Base-by-base conservation (phyloP, 1,284 basidiomycete species). In the Pyrrhoderma noxium region DNA sequence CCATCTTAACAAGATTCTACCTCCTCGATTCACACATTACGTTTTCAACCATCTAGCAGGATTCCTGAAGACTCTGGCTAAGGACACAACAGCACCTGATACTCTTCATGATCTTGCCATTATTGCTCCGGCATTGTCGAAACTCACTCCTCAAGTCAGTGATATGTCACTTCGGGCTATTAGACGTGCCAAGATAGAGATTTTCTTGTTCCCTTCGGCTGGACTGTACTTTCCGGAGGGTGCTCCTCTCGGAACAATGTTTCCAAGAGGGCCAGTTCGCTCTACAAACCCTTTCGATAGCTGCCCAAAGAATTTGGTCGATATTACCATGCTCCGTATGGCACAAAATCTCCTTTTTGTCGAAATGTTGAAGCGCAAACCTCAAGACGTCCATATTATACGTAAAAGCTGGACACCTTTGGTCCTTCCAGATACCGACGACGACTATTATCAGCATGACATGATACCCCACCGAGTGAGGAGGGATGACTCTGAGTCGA, bases 81-180 rank as follows among this genome's bases (percentile, higher is more conserved):
- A 76, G 19, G 70, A 76, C 47, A 56, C 64, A 1, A 73, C 76
- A 2, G 61, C 64, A 7, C 57, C 62, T 2, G 68, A 77, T 42
- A 62, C 75, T 7, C 62, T 81, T 2, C 67, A 70, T 44, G 72
- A 73, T 45, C 85, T 82, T 61, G 76, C 79, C 2, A 68, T 72
- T 31, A 68, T 73, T 4, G 65, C 83, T 4, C 76, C 83, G 0
- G 66, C 82, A 7, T 67, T 89, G 34, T 70, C 83, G 0, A 73
- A 73, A 21, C 65, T 89, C 2, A 71, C 75, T 3, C 69, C 73
- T 0, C 78, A 82, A 64, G 85, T 89, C 55, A 82, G 77, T 59
- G 82, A 81, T 16, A 72, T 89, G 67, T 83, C 85, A 0, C 73
- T 87, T 35, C 76, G 84, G 16, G 87, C 89, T 56, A 75, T 91